Base-by-base conservation (phyloP, 108 stramenopile species). In the Cyclotella choctawhatcheeana region DNA sequence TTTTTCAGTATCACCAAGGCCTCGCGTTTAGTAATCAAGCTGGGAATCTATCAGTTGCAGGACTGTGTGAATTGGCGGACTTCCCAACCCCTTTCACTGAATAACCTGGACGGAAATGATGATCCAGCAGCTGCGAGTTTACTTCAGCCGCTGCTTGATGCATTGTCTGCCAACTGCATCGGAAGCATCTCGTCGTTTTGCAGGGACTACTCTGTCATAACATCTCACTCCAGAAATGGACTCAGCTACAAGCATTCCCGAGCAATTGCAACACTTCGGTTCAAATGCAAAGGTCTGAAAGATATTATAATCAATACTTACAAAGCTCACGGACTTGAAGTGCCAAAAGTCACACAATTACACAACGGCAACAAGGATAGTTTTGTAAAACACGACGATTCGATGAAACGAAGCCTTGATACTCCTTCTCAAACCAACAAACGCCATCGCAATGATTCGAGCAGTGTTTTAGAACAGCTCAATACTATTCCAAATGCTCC, bases 21-120 rank as follows among this genome's bases (percentile, higher is more conserved):
- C 37, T 44, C 77, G 29, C 64, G 56, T 18, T 8, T 40, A 35
- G 64, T 67, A 40, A 67, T 78, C 0, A 78, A 60, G 58, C 34
- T 78, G 26, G 50, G 65, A 30, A 37, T 60, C 17, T 60, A 67
- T 67, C 69, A 71, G 17, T 61, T 78, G 35, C 56, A 50, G 31
- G 29, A 53, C 12, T 78, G 77, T 45, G 59, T 78, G 40, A 51
- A 71, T 52, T 78, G 77, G 77, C 62, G 77, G 20, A 78, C 33
- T 32, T 71, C 69, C 2, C 70, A 70, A 50, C 35, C 51, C 40
- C 27, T 40, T 16, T 44, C 52, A 18, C 32, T 58, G 16, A 44
- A 60, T 35, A 66, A 58, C 30, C 43, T 32, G 6, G 26, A 30
- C 27, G 70, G 48, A 8, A 6, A 40, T 21, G 24, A 71, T 21